phyloP scores from a whole-genome alignment of 768 basidiomycete species.

The Rhodocollybia butyracea region DNA sequence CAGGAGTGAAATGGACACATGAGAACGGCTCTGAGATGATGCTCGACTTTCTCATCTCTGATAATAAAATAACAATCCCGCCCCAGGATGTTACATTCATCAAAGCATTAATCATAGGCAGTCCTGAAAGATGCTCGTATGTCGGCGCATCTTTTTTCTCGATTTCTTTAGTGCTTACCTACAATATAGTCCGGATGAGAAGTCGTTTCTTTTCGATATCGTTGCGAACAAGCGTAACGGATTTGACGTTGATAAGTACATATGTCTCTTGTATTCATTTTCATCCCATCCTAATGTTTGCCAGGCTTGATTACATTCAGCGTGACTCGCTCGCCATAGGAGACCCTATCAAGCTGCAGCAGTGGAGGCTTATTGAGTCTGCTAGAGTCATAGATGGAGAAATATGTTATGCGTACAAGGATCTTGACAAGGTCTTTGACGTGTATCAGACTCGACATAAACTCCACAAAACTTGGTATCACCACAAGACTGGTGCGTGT shows the following conservation, averaged over 20 bases:
- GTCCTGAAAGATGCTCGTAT: constrained; percentile 46
- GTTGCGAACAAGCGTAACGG: constrained; percentile 82
- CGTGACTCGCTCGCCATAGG: constrained; percentile 74
- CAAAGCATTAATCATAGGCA: constrained; percentile 77
- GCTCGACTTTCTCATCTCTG: constrained; percentile 64
- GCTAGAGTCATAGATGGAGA: constrained; percentile 70
- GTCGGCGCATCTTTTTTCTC: too few species aligned
- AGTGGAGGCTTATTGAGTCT: constrained; percentile 70
- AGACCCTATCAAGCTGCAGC: constrained; percentile 51
- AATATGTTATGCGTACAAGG: constrained; percentile 83
- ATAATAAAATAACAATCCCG: constrained; percentile 49
- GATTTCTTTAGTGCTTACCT: background rate
- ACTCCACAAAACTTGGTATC: constrained; percentile 81
- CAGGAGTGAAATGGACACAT: constrained; percentile 59
- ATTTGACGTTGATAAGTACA: constrained; percentile 81
- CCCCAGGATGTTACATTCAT: constrained; percentile 55
- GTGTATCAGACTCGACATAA: constrained; percentile 73
- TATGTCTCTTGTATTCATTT: background rate
- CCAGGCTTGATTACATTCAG: constrained; percentile 79
- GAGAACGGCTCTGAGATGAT: constrained; percentile 82
- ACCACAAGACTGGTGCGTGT: constrained; percentile 67
- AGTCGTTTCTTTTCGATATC: constrained; percentile 78
- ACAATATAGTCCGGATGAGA: constrained; percentile 46
- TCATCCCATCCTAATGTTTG: background rate
- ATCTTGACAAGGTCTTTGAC: constrained; percentile 72